These are phyloP conservation scores for Simplicillium aogashimaense DNA, from an alignment of 2,329 filamentous ascomycete genomes.

Conservation along the genomic window DNA sequence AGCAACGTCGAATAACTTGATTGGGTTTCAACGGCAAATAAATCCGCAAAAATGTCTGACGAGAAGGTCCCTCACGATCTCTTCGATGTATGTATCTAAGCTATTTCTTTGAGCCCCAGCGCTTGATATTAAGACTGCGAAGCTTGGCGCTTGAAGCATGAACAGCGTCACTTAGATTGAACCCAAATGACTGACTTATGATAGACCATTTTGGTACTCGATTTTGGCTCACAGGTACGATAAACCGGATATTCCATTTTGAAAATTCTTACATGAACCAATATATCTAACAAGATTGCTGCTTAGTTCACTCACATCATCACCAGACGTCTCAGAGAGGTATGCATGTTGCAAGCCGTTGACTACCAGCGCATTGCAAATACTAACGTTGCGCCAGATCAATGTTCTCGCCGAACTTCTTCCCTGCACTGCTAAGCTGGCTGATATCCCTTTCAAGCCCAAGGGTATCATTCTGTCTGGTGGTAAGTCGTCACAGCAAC, in stretches of 20 bases:
- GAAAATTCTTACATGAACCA: not conserved
- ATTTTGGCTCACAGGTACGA: slow-evolving; percentile 43
- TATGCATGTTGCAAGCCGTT: slow-evolving; percentile 59
- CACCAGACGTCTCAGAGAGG: slow-evolving; percentile 47
- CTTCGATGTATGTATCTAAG: no score
- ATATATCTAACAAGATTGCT: not conserved
- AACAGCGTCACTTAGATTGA: not conserved
- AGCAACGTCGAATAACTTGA: no score
- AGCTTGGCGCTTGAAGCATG: no score
- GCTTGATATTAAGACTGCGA: no score
- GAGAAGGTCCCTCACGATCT: no score
- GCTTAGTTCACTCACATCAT: not conserved
- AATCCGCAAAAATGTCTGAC: no score
- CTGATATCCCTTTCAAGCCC: slow-evolving; percentile 68
- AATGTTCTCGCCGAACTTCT: slow-evolving; percentile 84
- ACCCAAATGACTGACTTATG: slow-evolving; percentile 3
- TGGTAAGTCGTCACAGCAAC: slow-evolving; percentile 12
- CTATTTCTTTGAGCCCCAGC: no score
- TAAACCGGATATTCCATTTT: not conserved
- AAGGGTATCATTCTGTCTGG: slow-evolving; percentile 62
- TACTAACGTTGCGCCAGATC: slow-evolving; percentile 21
- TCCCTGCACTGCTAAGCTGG: slow-evolving; percentile 73
- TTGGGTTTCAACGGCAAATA: no score
- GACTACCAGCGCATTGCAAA: slow-evolving; percentile 49
- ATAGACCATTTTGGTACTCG: slow-evolving; percentile 62